Conservation (phyloP, 2,329 filamentous ascomycete species). For the Penicillium sp. region DNA sequence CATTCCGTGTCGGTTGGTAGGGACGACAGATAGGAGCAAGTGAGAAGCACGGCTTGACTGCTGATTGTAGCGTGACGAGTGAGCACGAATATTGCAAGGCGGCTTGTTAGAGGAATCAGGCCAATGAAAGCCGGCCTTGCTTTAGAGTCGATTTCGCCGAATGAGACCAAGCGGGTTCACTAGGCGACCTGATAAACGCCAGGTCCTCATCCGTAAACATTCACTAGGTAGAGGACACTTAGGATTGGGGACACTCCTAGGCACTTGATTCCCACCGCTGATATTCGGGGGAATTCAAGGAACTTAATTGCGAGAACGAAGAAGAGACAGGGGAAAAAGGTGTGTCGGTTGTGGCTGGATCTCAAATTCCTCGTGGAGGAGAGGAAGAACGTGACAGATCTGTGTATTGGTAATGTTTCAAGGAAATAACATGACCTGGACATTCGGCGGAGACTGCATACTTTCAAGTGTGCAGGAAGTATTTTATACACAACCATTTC, state of each 20-base stretch:
- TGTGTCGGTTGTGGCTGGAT: conserved; percentile 22
- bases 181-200: conserved; percentile 2
- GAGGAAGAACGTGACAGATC: conserved; percentile 18
- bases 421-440: not conserved
- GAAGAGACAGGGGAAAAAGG: conserved; percentile 5
- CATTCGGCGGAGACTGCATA: not conserved
- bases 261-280: not conserved
- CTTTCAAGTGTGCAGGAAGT: not conserved
- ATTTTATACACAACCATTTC: not conserved
- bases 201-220: conserved; percentile 2
- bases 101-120: not conserved
- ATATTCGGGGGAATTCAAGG: not conserved
- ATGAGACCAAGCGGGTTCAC: conserved; percentile 1
- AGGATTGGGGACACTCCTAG: not conserved
- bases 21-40: not conserved
- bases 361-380: conserved; percentile 25
- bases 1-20: conserved; percentile 26
- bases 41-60: not conserved
- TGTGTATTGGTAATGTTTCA: not conserved
- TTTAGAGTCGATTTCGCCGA: not conserved
- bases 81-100: not conserved
- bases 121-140: not conserved
- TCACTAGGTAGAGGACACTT: not conserved
- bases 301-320: not conserved
- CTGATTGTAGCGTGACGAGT: not conserved